A percentile compares a stretch with the other conserved stretches of the same genome.
Evolutionary conservation across 805 yeast species (phyloP).

Genomic region (Candida piceae): DNA sequence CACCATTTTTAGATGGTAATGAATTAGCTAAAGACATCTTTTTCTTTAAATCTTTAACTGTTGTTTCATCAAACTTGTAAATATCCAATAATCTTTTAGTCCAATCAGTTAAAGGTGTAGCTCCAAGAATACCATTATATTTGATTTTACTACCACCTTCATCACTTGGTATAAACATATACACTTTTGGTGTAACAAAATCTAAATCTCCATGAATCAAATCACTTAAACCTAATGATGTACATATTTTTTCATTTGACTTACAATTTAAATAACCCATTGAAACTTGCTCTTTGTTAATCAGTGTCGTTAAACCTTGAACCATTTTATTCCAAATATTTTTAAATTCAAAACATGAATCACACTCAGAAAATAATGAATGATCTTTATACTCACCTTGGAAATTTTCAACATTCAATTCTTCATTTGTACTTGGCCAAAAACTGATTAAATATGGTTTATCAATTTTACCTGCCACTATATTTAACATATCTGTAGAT

Average conservation of each 20-base stretch:
- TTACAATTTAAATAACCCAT: slow-evolving; percentile 57
- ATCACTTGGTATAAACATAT: slow-evolving; percentile 48
- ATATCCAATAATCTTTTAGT: slow-evolving; percentile 44
- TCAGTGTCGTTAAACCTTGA: slow-evolving; percentile 33
- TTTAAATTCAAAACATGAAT: slow-evolving; percentile 46
- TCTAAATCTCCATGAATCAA: slow-evolving; percentile 19
- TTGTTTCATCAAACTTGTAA: slow-evolving; percentile 33
- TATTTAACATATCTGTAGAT: slow-evolving; percentile 38
- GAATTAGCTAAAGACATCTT: slow-evolving; percentile 16
- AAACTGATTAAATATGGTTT: slow-evolving; percentile 57
- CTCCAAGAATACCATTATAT: slow-evolving; percentile 25
- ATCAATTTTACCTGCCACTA: slow-evolving; percentile 46
- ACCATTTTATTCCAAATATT: slow-evolving; percentile 56
- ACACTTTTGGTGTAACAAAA: slow-evolving; percentile 19
- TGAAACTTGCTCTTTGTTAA: slow-evolving; percentile 11
- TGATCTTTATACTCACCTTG: slow-evolving; percentile 31
- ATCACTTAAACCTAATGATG: slow-evolving; percentile 40
- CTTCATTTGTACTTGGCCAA: slow-evolving; percentile 53
- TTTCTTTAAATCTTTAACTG: slow-evolving; percentile 16
- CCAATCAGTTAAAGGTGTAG: slow-evolving; percentile 37
- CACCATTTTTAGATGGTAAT: slow-evolving; percentile 11
- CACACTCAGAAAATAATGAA: slow-evolving; percentile 38
- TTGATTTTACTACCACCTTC: slow-evolving; percentile 43
- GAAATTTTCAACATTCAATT: slow-evolving; percentile 31
- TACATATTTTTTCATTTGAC: slow-evolving; percentile 46